phyloP scores from a whole-genome alignment of 768 basidiomycete genomes.

The Megacollybia marginata region DNA sequence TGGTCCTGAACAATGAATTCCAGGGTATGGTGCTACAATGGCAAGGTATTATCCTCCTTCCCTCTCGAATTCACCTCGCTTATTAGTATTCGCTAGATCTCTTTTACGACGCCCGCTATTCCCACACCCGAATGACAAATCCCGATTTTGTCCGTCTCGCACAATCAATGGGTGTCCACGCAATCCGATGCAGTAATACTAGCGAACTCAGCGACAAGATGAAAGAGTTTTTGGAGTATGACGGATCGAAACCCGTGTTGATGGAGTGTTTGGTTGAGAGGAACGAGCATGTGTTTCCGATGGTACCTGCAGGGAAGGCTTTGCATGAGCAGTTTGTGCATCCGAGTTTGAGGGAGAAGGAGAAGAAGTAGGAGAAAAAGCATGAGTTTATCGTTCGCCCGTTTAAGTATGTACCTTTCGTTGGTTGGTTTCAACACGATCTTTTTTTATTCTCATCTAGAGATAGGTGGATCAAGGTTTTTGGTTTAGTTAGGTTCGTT shows the following conservation, averaged over 20 bases:
- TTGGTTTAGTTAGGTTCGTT: too few species aligned
- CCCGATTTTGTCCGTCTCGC: constrained; percentile 92
- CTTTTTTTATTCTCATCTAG: too few species aligned
- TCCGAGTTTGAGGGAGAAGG: constrained; percentile 32
- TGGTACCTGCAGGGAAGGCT: constrained; percentile 92
- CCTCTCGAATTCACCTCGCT: neutral
- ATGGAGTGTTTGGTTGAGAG: constrained; percentile 85
- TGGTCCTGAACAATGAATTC: constrained; percentile 93
- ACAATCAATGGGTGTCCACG: constrained; percentile 87
- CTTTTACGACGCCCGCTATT: constrained; percentile 95
- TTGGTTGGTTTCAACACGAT: too few species aligned
- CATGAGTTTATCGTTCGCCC: neutral
- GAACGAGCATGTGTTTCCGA: constrained; percentile 86
- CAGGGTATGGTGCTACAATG: constrained; percentile 99
- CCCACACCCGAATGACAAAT: constrained; percentile 93
- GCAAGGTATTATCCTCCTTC: constrained; percentile 61
- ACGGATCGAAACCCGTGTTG: constrained; percentile 76
- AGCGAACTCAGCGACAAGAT: constrained; percentile 89
- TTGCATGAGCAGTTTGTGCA: constrained; percentile 88
- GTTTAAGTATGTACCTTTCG: too few species aligned
- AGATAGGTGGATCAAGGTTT: too few species aligned
- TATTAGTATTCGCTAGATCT: constrained; percentile 45
- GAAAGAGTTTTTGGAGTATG: constrained; percentile 98
- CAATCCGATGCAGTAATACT: constrained; percentile 61
- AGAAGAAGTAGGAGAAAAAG: neutral